Conservation (phyloP, 345 rosid species). For the Gossypium raimondii region DNA sequence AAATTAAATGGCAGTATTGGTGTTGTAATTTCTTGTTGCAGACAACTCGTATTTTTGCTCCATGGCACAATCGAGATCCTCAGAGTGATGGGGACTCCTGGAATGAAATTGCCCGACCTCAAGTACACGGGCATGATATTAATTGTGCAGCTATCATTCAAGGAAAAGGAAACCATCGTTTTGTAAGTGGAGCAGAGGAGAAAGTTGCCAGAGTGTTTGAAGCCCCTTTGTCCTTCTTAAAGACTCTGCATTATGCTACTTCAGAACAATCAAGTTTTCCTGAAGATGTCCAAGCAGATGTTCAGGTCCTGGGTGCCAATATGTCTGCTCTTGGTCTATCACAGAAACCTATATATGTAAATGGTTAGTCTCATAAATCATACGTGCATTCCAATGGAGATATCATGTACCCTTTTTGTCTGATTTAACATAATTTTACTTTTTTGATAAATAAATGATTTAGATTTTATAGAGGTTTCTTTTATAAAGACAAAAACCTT, state of each 20-base stretch:
- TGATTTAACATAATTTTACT: neutral
- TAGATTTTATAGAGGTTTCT: neutral
- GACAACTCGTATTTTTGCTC: slow-evolving; percentile 78
- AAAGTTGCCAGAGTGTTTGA: slow-evolving; percentile 93
- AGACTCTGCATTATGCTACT: slow-evolving; percentile 63
- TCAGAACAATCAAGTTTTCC: slow-evolving; percentile 40
- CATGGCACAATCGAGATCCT: slow-evolving; percentile 59
- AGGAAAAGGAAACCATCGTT: slow-evolving; percentile 84
- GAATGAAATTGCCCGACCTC: slow-evolving; percentile 96
- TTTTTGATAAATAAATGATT: neutral
- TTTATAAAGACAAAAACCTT: neutral
- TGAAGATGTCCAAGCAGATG: slow-evolving; percentile 52
- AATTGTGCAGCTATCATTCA: slow-evolving; percentile 70
- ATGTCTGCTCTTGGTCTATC: slow-evolving; percentile 97
- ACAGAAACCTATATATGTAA: slow-evolving; percentile 86
- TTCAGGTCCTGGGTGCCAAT: slow-evolving; percentile 85
- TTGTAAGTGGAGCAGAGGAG: slow-evolving; percentile 97
- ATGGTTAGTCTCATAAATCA: slow-evolving; percentile 36
- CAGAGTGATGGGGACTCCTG: slow-evolving; percentile 39
- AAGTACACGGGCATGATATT: slow-evolving; percentile 95
- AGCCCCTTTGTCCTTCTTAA: slow-evolving; percentile 81
- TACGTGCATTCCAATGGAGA: neutral
- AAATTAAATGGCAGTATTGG: neutral
- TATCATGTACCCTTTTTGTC: neutral
- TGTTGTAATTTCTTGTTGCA: slow-evolving; percentile 27